A percentile compares a stretch with the other conserved stretches of the same genome.
These are phyloP conservation scores for Sphaerulina populicola DNA, from an alignment of 2,329 filamentous ascomycete species.

Conservation along the genomic window DNA sequence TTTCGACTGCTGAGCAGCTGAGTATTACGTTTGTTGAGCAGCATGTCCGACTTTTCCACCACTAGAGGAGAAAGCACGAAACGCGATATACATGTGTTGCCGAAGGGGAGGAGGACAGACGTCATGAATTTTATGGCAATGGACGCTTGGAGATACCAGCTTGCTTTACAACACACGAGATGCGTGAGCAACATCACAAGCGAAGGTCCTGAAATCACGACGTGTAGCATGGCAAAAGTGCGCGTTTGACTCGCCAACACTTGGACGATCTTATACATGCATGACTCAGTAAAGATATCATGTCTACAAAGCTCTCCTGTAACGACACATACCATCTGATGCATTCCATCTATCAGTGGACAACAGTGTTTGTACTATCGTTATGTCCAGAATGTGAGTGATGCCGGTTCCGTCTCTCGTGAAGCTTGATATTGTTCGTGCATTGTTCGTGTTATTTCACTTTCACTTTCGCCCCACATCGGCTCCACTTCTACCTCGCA, in stretches of 20 bases:
- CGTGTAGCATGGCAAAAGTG: too few species aligned
- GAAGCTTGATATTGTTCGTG: constrained; percentile 16
- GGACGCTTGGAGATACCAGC: constrained; percentile 12
- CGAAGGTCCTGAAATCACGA: too few species aligned
- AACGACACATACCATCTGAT: too few species aligned
- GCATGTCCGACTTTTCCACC: constrained; percentile 87
- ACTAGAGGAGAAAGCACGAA: constrained; percentile 46
- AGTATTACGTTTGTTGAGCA: constrained; percentile 95
- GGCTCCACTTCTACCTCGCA: constrained; percentile 1
- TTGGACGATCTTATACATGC: too few species aligned
- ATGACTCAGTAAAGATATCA: too few species aligned
- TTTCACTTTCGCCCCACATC: constrained; percentile 5
- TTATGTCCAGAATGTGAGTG: too few species aligned
- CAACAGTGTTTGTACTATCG: too few species aligned
- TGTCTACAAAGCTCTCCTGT: too few species aligned
- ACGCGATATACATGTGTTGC: background rate
- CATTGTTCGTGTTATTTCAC: constrained; percentile 3
- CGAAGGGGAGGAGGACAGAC: background rate
- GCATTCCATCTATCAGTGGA: too few species aligned
- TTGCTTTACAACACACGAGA: background rate
- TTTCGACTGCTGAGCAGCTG: constrained; percentile 83
- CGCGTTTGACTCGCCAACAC: too few species aligned
- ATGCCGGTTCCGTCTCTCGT: background rate
- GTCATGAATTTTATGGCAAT: constrained; percentile 1
- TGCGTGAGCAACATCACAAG: too few species aligned